These are phyloP conservation scores for Fabrea salina DNA, from an alignment of 169 alveolate species.

Conservation along the genomic window DNA sequence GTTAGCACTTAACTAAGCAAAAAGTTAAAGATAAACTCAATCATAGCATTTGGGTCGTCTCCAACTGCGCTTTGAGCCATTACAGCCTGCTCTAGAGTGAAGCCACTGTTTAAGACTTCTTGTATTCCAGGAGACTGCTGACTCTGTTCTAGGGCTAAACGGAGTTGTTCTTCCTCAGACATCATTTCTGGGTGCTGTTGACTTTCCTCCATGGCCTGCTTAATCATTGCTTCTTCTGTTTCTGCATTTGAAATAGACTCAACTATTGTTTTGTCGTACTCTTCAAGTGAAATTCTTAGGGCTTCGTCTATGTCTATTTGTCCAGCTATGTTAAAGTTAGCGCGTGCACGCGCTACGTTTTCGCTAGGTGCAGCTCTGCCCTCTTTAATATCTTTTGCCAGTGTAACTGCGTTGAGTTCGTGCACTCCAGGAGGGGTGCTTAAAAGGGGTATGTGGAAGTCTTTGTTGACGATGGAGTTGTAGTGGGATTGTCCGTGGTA, in stretches of 20 bases:
- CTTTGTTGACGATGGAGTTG: not conserved
- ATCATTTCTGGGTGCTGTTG: not conserved
- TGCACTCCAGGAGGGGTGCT: slow-evolving; percentile 27
- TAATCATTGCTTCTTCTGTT: not conserved
- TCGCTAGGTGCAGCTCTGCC: not conserved
- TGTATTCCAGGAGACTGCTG: not conserved
- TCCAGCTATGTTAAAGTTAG: not conserved
- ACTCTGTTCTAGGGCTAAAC: slow-evolving; percentile 3
- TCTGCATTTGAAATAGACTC: not conserved
- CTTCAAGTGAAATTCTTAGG: not conserved
- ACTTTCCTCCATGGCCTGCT: slow-evolving; percentile 16
- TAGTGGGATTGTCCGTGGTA: slow-evolving; percentile 31
- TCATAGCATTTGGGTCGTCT: slow-evolving; percentile 28
- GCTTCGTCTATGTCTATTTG: slow-evolving; percentile 7
- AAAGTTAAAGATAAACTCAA: slow-evolving; percentile 25
- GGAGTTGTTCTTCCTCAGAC: not conserved
- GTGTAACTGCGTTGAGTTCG: not conserved
- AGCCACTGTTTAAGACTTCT: slow-evolving; percentile 10
- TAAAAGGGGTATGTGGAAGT: not conserved
- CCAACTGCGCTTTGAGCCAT: slow-evolving; percentile 18
- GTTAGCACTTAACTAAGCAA: no score
- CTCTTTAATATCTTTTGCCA: not conserved
- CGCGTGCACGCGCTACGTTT: not conserved
- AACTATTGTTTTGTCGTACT: not conserved
- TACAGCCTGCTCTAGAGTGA: slow-evolving; percentile 26